Base-by-base conservation (phyloP, 768 basidiomycete species). In the Termitomyces sp. region DNA sequence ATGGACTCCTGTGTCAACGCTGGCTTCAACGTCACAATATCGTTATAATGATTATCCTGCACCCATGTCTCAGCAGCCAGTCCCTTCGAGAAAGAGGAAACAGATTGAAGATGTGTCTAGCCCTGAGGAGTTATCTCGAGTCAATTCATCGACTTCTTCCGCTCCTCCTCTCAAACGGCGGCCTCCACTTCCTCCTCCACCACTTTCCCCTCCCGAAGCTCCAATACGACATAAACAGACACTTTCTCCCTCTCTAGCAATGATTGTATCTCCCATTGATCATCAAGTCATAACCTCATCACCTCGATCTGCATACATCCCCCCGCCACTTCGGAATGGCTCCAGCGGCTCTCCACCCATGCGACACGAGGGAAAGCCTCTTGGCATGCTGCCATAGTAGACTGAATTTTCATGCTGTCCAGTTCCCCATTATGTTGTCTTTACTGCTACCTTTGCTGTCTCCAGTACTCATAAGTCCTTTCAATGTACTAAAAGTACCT, bases 191-290 rank as follows among this genome's bases (percentile, higher is more conserved):
- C 70, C 72, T 3, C 60, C 70, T 16, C 58, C 70, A 33, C 69
- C 73, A 18, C 67, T 72, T 33, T 70, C 72, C 46, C 59, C 60
- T 51, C 63, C 64, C 46, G 63, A 55, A 59, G 67, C 26, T 13
- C 73, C 73, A 6, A 67, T 71, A 51, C 70, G 74, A 57, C 73
- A 69, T 55, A 73, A 71, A 9, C 80, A 82, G 60, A 82, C 76
- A 12, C 74, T 87, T 32, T 86, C 84, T 2, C 86, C 86, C 7
- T 86, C 85, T 18, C 67, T 86, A 43, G 85, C 84, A 18, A 81
- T 84, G 77, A 81, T 86, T 65, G 78, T 86, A 47, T 84, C 85
- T n/a, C 85, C 85, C 0, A 72, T 74, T 5, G 77, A 78, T 53
- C 73, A 77, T 57, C 71, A 69, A 13, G 74, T 76, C 30, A 70